Conservation (phyloP, 139 green algal species). For the Micractinium conductrix region DNA sequence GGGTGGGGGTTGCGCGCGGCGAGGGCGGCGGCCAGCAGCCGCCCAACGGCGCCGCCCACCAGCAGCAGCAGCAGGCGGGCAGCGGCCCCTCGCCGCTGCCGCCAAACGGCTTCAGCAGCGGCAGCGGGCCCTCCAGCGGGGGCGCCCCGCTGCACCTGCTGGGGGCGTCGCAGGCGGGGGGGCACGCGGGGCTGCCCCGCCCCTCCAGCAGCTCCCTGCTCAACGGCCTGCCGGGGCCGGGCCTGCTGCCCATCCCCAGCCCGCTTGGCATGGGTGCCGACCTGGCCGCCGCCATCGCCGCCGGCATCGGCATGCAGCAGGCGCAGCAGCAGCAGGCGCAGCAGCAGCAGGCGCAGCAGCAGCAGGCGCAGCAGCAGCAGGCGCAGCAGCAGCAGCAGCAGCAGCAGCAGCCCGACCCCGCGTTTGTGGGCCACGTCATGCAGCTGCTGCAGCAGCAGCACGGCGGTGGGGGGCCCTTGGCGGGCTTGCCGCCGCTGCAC, state of each 20-base stretch:
- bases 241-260: neutral
- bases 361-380: conserved; percentile 27
- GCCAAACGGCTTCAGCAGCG: neutral
- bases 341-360: conserved; percentile 26
- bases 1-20: neutral
- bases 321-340: conserved; percentile 19
- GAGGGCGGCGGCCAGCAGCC: conserved; percentile 1
- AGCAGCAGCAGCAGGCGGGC: neutral
- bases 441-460: conserved; percentile 26
- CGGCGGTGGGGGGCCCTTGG: no score
- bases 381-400: conserved; percentile 23
- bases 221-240: neutral
- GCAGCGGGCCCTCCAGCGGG: neutral
- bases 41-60: no score
- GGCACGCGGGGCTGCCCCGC: neutral
- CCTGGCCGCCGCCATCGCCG: neutral
- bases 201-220: neutral
- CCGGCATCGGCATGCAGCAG: neutral
- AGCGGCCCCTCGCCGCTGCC: neutral
- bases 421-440: conserved; percentile 1
- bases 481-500: no score
- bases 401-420: conserved; percentile 16
- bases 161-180: neutral
- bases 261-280: neutral
- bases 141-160: neutral